Evolutionary conservation across 257 asterid species (phyloP).

Genomic region (Fraxinus excelsior): DNA sequence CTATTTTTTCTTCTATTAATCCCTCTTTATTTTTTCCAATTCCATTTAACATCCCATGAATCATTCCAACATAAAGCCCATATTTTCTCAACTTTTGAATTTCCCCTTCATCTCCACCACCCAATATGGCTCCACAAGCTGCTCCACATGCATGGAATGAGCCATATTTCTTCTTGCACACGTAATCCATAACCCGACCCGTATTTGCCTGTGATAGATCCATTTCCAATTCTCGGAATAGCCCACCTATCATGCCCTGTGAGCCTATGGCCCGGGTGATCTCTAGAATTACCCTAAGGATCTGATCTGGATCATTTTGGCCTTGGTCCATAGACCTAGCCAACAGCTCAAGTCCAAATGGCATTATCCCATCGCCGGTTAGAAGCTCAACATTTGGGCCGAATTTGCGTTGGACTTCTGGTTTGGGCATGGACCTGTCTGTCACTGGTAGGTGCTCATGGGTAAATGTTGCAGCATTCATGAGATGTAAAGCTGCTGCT

Average conservation of each 20-base stretch:
- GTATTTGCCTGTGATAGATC: not conserved
- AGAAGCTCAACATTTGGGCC: constrained; percentile 67
- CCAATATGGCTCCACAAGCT: constrained; percentile 80
- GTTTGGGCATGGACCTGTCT: constrained; percentile 13
- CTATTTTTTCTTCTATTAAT: constrained; percentile 15
- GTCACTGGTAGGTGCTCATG: constrained; percentile 27
- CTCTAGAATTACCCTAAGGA: constrained; percentile 55
- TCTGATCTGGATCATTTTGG: constrained; percentile 27
- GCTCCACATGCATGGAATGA: constrained; percentile 66
- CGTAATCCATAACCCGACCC: constrained; percentile 28
- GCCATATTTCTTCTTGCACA: constrained; percentile 56
- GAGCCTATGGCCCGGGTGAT: constrained; percentile 54
- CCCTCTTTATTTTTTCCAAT: constrained; percentile 22
- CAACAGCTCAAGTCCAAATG: constrained; percentile 61
- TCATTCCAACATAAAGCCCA: constrained; percentile 57
- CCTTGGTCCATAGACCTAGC: constrained; percentile 41
- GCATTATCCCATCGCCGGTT: constrained; percentile 54
- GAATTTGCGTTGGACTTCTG: constrained; percentile 33
- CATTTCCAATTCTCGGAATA: constrained; percentile 25
- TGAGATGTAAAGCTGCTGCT: constrained; percentile 37
- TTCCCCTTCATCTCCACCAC: constrained; percentile 64
- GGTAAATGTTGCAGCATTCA: constrained; percentile 33
- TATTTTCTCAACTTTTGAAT: constrained; percentile 46
- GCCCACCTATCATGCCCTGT: constrained; percentile 56
- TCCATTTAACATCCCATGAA: constrained; percentile 41